Evolutionary conservation across 441 rosid species (phyloP), one percentile per base, ranked within the genome.

Genomic region (Eruca vesicaria): DNA sequence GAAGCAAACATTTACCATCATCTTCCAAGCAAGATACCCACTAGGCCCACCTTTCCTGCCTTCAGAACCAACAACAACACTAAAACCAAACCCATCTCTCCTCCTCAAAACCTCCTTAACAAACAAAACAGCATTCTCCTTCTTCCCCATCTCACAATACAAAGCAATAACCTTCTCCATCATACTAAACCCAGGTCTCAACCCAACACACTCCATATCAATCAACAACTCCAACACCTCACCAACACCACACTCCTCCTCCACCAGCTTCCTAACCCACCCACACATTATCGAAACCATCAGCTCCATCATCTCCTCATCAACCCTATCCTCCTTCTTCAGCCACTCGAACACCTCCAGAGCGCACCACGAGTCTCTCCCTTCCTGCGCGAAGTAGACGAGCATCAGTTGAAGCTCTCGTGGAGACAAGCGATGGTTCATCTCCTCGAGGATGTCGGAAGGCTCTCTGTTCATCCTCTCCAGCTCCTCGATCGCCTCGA

Each of bases 271-370:
- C 91, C 84, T 90, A 12, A 86, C 82, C 99, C 97, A 94, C 36
- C 90, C 73, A 56, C 97, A 92, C 99, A 89, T 92, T 14, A 94
- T 85, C 3, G 97, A 83, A 79, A 90, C 96, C 99, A 92, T 94
- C 3, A 94, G 88, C 88, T 90, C 99, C 97, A 92, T 89, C 0
- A 90, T 90, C 82, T 94, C 97, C 52, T 85, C 83, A 75, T 94
- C 99, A 3, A 94, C 97, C 53, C 86, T 82, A 50, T 92, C 84
- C 76, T 89, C 97, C 82, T 89, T 92, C 41, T 81, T 87, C 43
- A 94, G 75, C 97, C 99, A 94, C 75, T 94, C 99, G 61, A 94
- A 94, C 14, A 94, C 97, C 82, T 94, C 99, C 4, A 94, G 94
- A 0, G 97, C 92, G 69, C 97, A 92, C 99, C 97, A 92, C 0